phyloP scores from a whole-genome alignment of 2,329 filamentous ascomycete genomes.

The Pseudocercospora pini-densiflorae region DNA sequence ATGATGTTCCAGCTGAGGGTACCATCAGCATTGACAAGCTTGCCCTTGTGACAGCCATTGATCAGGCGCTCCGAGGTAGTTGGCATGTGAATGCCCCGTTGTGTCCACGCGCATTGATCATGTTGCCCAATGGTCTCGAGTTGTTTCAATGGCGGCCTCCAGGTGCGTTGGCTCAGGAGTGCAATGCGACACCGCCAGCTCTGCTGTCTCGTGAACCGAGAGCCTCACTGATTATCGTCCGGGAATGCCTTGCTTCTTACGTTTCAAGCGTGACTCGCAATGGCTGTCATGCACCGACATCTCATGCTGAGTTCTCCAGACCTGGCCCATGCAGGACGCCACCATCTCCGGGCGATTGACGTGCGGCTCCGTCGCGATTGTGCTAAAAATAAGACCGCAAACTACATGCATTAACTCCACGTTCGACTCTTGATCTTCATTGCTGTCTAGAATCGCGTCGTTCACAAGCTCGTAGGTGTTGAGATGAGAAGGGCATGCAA shows the following conservation, averaged over 20 bases:
- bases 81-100: conserved; percentile 5
- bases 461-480: not conserved
- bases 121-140: conserved; percentile 10
- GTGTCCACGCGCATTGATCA: conserved; percentile 2
- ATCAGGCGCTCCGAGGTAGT: conserved; percentile 12
- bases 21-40: conserved; percentile 15
- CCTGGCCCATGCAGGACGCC: not conserved
- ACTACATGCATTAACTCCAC: not conserved
- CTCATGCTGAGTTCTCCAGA: not conserved
- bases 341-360: not conserved
- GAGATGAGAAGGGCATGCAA: not conserved
- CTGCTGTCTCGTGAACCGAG: conserved; percentile 5
- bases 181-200: conserved; percentile 8
- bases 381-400: not conserved
- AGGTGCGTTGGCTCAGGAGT: conserved; percentile 6
- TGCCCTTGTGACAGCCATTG: conserved; percentile 18
- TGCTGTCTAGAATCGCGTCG: not conserved
- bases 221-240: conserved; percentile 1
- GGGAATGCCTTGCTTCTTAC: conserved; percentile 4
- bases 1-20: conserved; percentile 8
- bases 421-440: not conserved
- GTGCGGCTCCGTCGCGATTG: not conserved
- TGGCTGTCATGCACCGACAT: conserved; percentile 3
- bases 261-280: conserved; percentile 1
- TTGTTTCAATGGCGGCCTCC: conserved; percentile 16